These are phyloP conservation scores for Teratosphaeria zuluensis DNA, from an alignment of 2,329 filamentous ascomycete genomes.

Conservation along the genomic window DNA sequence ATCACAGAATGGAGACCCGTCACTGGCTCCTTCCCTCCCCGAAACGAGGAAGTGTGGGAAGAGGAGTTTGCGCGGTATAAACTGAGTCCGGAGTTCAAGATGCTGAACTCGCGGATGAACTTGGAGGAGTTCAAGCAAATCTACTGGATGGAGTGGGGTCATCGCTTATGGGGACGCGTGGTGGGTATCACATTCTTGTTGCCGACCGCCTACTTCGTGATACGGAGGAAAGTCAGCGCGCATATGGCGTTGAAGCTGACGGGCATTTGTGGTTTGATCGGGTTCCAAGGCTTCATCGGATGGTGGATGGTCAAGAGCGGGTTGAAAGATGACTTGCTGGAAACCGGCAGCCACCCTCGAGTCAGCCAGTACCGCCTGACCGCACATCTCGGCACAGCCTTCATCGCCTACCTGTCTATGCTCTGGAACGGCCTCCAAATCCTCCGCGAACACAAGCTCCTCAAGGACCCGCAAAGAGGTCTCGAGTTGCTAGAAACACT, in stretches of 20 bases:
- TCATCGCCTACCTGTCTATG: constrained; percentile 91
- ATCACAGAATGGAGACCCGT: constrained; percentile 99
- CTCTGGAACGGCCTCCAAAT: constrained; percentile 78
- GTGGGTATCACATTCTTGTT: constrained; percentile 84
- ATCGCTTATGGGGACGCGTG: constrained; percentile 86
- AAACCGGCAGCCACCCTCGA: constrained; percentile 77
- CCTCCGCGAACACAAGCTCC: constrained; percentile 63
- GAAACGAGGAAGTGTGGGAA: constrained; percentile 73
- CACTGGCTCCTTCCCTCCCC: constrained; percentile 79
- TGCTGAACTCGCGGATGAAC: constrained; percentile 87
- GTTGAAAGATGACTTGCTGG: constrained; percentile 89
- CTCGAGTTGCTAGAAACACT: constrained; percentile 48
- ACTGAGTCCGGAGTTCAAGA: constrained; percentile 81
- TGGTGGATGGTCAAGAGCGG: constrained; percentile 99
- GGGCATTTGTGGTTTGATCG: constrained; percentile 82
- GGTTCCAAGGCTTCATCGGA: constrained; percentile 87
- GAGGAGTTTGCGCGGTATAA: constrained; percentile 89
- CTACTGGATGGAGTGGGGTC: constrained; percentile 99
- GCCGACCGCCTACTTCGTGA: constrained; percentile 81
- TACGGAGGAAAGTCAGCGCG: constrained; percentile 64
- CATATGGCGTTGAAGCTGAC: constrained; percentile 68
- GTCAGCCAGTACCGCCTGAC: constrained; percentile 92
- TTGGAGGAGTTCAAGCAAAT: constrained; percentile 95
- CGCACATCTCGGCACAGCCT: constrained; percentile 80
- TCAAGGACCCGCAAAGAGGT: constrained; percentile 54